A percentile compares a stretch with the other conserved stretches of the same genome.
These are phyloP conservation scores for Sparassis latifolia DNA, from an alignment of 1,284 basidiomycete species.

Conservation along the genomic window DNA sequence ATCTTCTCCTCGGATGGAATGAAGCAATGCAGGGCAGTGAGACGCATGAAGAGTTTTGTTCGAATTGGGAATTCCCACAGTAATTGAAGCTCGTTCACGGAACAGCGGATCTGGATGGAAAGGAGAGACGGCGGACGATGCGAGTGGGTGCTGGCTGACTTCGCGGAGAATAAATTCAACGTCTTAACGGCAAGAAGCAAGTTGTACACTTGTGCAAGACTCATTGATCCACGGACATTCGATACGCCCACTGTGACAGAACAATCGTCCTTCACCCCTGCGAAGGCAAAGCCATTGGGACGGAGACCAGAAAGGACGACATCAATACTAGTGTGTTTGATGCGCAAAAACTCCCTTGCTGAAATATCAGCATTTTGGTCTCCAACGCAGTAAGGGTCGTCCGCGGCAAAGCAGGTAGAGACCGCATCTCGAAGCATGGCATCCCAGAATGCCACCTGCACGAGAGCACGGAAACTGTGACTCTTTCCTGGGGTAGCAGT, in stretches of 20 bases:
- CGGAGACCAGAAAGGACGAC: conserved; percentile 28
- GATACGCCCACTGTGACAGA: conserved; percentile 15
- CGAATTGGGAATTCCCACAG: conserved; percentile 38
- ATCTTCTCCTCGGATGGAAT: conserved; percentile 11
- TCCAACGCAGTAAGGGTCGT: conserved; percentile 52
- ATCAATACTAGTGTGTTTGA: conserved; percentile 34
- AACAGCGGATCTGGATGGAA: conserved; percentile 24
- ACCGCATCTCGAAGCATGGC: conserved; percentile 49
- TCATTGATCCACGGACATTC: conserved; percentile 14
- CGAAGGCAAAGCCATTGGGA: conserved; percentile 3
- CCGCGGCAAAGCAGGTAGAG: conserved; percentile 56
- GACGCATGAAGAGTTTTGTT: conserved; percentile 39
- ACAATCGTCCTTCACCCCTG: conserved; percentile 17
- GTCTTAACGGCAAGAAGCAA: conserved; percentile 59
- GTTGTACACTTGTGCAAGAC: conserved; percentile 70
- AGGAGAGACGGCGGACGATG: conserved; percentile 14
- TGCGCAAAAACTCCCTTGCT: conserved; percentile 43
- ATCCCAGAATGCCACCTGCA: conserved; percentile 41
- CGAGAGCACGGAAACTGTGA: conserved; percentile 27
- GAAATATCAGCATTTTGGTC: conserved; percentile 34
- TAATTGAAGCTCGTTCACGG: conserved; percentile 34
- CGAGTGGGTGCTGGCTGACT: conserved; percentile 8
- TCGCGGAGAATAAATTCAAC: conserved; percentile 38
- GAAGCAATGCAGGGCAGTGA: conserved; percentile 35
- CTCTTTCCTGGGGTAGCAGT: conserved; percentile 23